Base-by-base conservation (phyloP, 2,329 filamentous ascomycete genomes). In the Arthroderma uncinatum region DNA sequence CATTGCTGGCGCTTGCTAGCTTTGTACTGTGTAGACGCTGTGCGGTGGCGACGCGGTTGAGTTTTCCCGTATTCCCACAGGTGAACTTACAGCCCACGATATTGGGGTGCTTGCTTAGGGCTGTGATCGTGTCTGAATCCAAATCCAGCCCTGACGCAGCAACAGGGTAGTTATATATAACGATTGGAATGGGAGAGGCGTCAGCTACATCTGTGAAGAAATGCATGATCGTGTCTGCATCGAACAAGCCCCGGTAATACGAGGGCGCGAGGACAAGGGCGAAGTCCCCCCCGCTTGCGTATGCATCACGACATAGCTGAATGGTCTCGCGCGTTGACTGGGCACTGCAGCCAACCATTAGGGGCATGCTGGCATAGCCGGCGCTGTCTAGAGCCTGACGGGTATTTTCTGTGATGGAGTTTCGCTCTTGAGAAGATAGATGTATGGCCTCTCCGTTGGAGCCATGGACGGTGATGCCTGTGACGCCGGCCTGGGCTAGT, bases 51-150 rank as follows among this genome's bases (percentile, higher is more conserved):
- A 95, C 87, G 33, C 89, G 84, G 10, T 89, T 92, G 62, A 94
- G 79, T 75, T 94, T 95, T 62, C 89, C 89, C 0, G 88, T 93
- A 76, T 89, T 93, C 62, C 87, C 89, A 70, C 89, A 94, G 40
- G 89, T 95, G 78, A 95, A 94, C 72, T 95, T 95, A 57, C 88
- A 91, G 61, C 89, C 89, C 61, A 90, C 76, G 66, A 95, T 89
- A 73, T 94, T 94, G 62, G 84, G 82, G 73, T 94, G 89, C 68
- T 83, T 75, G 47, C 85, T 86, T 37, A 95, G 81, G 68, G 80
- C 81, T 74, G 93, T 89, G 66, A 95, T 81, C 59, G 92, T 79
- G 69, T 95, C 89, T 58, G 86, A 91, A 77, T 93, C 88, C 82
- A 95, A 86, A 71, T 95, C 89, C 67, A 94, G 86, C 54, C 89